phyloP scores from a whole-genome alignment of 1,284 basidiomycete species.

The Sanghuangporus sanghuang region DNA sequence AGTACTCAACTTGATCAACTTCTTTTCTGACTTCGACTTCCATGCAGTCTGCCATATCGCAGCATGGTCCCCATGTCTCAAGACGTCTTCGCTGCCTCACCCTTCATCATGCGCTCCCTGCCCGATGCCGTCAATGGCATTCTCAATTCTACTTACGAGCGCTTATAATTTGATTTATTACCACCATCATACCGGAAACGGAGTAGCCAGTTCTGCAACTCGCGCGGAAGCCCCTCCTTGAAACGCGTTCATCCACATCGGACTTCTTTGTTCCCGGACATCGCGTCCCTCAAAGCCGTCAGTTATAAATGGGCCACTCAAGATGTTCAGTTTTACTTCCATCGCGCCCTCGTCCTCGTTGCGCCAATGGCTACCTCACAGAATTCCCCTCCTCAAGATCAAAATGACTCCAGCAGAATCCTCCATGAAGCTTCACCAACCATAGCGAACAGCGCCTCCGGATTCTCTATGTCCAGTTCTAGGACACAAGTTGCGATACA shows the following conservation, averaged over 20 bases:
- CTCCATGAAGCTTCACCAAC: conserved; percentile 10
- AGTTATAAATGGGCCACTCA: background rate
- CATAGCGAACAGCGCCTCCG: background rate
- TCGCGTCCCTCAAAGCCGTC: background rate
- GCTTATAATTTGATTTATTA: background rate
- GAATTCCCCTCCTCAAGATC: background rate
- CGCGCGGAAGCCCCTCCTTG: background rate
- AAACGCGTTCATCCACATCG: background rate
- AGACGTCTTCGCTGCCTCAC: background rate
- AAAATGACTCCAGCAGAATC: background rate
- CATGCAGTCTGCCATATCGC: conserved; percentile 1
- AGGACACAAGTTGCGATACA: background rate
- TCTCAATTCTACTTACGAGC: background rate
- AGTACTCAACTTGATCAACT: background rate
- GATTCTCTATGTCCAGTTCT: background rate
- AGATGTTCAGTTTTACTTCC: background rate
- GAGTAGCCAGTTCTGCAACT: background rate
- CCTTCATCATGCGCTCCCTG: background rate
- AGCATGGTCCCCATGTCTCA: background rate
- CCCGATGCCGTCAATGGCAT: background rate
- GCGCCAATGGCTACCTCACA: conserved; percentile 6
- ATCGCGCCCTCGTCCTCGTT: background rate
- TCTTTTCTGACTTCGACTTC: background rate
- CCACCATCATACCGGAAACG: background rate
- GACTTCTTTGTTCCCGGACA: background rate